phyloP scores from a whole-genome alignment of 164 flowering plant genomes.

The Vitis vinifera region ASM3070453v1 NC_081811.1:24453001-24453500 shows the following conservation, averaged over 20 bases:
- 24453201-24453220: conserved; percentile 99
- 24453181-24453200: conserved; percentile 89
- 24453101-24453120: conserved; percentile 61
- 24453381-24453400: conserved; percentile 86
- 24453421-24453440: conserved; percentile 97
- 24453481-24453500: not conserved
- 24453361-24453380: conserved; percentile 99
- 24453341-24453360: conserved; percentile 99
- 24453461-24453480: conserved; percentile 49
- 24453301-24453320: conserved; percentile 93
- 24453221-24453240: conserved; percentile 99
- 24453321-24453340: conserved; percentile 95
- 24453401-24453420: conserved; percentile 93
- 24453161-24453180: conserved; percentile 93
- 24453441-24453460: conserved; percentile 91
- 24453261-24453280: conserved; percentile 67
- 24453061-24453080: too few relatives aligned
- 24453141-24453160: conserved; percentile 90
- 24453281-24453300: conserved; percentile 86
- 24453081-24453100: not conserved
- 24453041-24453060: too few relatives aligned
- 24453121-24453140: conserved; percentile 92
- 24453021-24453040: too few relatives aligned
- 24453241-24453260: conserved; percentile 97
- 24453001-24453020: too few relatives aligned